Evolutionary conservation across 225 moss, liverwort and hornwort species (phyloP), one percentile per base, ranked within the genome.

Genomic region (Physcomitrellopsis africana): DNA sequence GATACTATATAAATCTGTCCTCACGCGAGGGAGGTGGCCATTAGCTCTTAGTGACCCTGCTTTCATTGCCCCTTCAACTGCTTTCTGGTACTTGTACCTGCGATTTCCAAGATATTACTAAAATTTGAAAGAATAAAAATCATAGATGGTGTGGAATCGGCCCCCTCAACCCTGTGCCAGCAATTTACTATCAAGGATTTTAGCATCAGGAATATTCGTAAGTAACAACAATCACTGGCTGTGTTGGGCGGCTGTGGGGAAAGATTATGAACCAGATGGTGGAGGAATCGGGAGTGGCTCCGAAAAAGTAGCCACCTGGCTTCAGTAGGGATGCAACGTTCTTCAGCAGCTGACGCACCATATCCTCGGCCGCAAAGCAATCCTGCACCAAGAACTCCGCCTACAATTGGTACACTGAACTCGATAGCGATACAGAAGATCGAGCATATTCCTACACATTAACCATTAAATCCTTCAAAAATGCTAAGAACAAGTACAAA

Each of bases 41-140:
- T 94, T 91, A 57, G 91, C 81, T 87, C 94, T 82, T 12, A 94
- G 78, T 54, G 92, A 88, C 11, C 96, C 94, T 1, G 94, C 91
- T 86, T 92, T 94, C 86, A 91, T 87, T 61, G 94, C 94, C 7
- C 91, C 96, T 78, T 92, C 92, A 60, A 96, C 96, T 57, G 96
- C 96, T 79, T 97, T 97, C 83, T 97, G 96, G 63, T 97, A 97
- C 81, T 97, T 97, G 74, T 91, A 95, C 92, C 94, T 95, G 62
- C 52, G 13, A 68, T 27, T 3, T 55, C 18, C 70, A 67, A 56
- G 52, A 41, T 32, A 58, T 45, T 16, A 24, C 46, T 24, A 48
- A 53, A 53, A 60, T 3, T 8, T 61, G 63, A 37, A 63, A 69
- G 22, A 41, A 49, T 49, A 2, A 7, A 37, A 37, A 37, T 37